Conservation (phyloP, 352 stramenopile genomes). For the Phytopythium kandeliae region DNA sequence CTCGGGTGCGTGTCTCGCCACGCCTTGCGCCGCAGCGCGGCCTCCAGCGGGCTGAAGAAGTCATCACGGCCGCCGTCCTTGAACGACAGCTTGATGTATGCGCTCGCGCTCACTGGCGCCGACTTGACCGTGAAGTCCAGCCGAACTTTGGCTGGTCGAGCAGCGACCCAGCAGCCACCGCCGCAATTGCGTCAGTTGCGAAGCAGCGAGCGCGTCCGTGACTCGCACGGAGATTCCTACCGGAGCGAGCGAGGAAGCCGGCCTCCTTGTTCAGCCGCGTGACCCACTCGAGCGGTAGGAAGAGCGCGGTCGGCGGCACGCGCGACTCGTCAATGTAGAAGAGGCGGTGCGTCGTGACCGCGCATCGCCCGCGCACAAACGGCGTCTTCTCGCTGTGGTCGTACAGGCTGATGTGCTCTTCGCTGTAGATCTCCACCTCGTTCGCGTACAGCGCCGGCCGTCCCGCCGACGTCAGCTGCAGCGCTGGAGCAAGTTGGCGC, state of each 20-base stretch:
- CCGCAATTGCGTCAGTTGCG: too few relatives aligned
- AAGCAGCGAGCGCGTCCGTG: too few relatives aligned
- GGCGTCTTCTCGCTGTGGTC: slow-evolving; percentile 73
- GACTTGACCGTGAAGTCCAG: slow-evolving; percentile 49
- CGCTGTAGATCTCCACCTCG: slow-evolving; percentile 86
- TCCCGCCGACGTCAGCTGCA: slow-evolving; percentile 63
- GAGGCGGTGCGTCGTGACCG: slow-evolving; percentile 78
- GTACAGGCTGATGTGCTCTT: slow-evolving; percentile 81
- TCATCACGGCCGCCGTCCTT: slow-evolving; percentile 82
- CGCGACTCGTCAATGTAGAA: slow-evolving; percentile 73
- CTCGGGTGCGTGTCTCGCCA: slow-evolving; percentile 78
- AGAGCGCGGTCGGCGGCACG: slow-evolving; percentile 52
- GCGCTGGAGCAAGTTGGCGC: slow-evolving; percentile 20
- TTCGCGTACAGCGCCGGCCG: slow-evolving; percentile 67
- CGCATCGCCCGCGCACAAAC: slow-evolving; percentile 63
- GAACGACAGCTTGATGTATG: slow-evolving; percentile 83
- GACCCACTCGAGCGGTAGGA: slow-evolving; percentile 70
- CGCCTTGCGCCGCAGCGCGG: slow-evolving; percentile 54
- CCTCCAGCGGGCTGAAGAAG: slow-evolving; percentile 72
- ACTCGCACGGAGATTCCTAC: too few relatives aligned
- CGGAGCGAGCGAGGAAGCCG: slow-evolving; percentile 74
- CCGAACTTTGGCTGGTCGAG: slow-evolving; percentile 53
- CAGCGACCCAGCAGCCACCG: too few relatives aligned
- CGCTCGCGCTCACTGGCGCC: slow-evolving; percentile 28
- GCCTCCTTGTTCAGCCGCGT: slow-evolving; percentile 68